phyloP scores from a whole-genome alignment of 352 stramenopile species.

The Phytophthora vignae region DNA sequence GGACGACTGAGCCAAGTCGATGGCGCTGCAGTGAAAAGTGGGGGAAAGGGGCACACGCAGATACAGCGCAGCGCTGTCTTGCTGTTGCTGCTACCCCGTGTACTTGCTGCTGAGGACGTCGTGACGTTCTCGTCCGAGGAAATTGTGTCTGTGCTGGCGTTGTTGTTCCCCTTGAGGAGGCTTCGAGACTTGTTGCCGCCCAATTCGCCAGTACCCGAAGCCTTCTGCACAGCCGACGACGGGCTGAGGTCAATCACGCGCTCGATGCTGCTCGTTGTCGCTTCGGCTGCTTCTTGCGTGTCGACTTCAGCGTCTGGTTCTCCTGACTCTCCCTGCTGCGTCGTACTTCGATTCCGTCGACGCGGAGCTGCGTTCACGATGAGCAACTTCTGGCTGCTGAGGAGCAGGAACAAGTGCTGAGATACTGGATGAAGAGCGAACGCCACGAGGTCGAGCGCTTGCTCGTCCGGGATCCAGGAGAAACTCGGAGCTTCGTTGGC shows the following conservation, averaged over 20 bases:
- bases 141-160: slow-evolving; percentile 1
- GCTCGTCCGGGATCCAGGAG: slow-evolving; percentile 79
- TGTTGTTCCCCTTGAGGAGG: slow-evolving; percentile 3
- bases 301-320: slow-evolving; percentile 13
- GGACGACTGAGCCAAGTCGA: slow-evolving; percentile 45
- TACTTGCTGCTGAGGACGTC: neutral
- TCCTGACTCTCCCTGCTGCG: neutral
- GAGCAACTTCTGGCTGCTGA: slow-evolving; percentile 64
- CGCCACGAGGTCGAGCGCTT: slow-evolving; percentile 61
- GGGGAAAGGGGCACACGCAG: slow-evolving; percentile 67
- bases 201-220: neutral
- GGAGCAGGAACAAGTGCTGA: slow-evolving; percentile 63
- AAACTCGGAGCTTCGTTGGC: slow-evolving; percentile 66
- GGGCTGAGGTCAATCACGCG: slow-evolving; percentile 48
- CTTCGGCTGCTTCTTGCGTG: slow-evolving; percentile 17
- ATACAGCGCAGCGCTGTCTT: slow-evolving; percentile 31
- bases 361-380: slow-evolving; percentile 50
- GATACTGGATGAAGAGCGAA: slow-evolving; percentile 63
- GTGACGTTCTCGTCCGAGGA: slow-evolving; percentile 1
- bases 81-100: slow-evolving; percentile 4
- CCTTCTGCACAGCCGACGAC: neutral
- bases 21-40: slow-evolving; percentile 47
- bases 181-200: slow-evolving; percentile 7
- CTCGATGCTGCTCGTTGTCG: slow-evolving; percentile 34
- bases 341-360: slow-evolving; percentile 3